Evolutionary conservation across 768 basidiomycete genomes (phyloP), one percentile per base, ranked within the genome.

Genomic region (Boletus rufocinnamomeus): DNA sequence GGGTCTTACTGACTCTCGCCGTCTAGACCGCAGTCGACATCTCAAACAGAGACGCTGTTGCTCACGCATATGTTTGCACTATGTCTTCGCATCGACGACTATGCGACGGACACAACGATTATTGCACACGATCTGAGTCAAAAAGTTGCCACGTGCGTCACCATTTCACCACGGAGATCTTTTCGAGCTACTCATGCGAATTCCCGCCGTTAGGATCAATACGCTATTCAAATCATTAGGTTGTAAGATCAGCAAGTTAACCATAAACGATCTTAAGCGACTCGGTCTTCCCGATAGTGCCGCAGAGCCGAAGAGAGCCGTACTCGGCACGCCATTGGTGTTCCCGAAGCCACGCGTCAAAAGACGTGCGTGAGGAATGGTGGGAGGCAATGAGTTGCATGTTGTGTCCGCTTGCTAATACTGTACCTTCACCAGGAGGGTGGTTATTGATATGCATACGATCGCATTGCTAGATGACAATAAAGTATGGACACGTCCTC

Each of bases 51-150:
- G 68, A 87, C 87, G 3, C 84, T 82, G 64, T 77, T 96, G 2
- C 74, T 94, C 56, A 84, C 90, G 2, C 84, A 93, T 66, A 81
- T 95, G 68, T 88, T 96, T 59, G 87, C 89, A 1, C 76, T 96
- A 0, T 91, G 88, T 66, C 82, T 97, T 30, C 84, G 82, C 50
- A 70, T 94, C 8, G 94, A 97, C 62, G 83, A 85, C 53, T 96
- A 84, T 65, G 84, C 85, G 0, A 82, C 87, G 0, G 87, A 97
- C 61, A 80, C 86, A 0, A 76, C 80, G 2, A 67, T 81, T 30
- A 74, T 97, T 35, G 90, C 93, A 3, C 76, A 80, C 8, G 95
- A 97, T 73, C 73, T 98, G 8, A 84, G 80, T 61, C 82, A 93
- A 79, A 68, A 82, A 4, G 66, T 81, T 13, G 52, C 77, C 7